Conservation (phyloP, 805 yeast species). For the Candida xyloterini region DNA sequence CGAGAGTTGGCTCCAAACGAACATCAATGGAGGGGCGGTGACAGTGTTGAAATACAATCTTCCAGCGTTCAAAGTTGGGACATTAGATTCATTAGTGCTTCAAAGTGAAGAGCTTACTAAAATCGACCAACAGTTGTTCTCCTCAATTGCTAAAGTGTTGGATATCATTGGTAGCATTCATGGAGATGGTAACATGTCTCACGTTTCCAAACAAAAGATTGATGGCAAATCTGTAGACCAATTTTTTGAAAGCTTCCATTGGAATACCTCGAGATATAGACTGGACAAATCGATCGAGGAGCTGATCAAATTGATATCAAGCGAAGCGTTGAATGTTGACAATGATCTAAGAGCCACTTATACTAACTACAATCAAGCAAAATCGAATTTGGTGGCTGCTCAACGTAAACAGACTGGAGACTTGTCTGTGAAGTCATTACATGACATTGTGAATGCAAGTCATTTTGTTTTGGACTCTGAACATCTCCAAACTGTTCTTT, state of each 20-base stretch:
- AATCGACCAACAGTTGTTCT: constrained; percentile 72
- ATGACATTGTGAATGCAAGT: constrained; percentile 77
- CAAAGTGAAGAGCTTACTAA: constrained; percentile 88
- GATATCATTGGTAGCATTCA: constrained; percentile 63
- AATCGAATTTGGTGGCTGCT: constrained; percentile 78
- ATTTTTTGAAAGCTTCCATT: constrained; percentile 70
- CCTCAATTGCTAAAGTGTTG: constrained; percentile 67
- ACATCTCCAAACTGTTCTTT: constrained; percentile 76
- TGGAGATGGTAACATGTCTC: constrained; percentile 24
- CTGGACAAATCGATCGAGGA: constrained; percentile 79
- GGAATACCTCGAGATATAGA: constrained; percentile 88
- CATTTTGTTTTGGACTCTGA: constrained; percentile 86
- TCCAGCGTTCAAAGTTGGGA: constrained; percentile 91
- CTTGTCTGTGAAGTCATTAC: constrained; percentile 83
- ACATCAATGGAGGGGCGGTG: constrained; percentile 54
- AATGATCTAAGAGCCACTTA: constrained; percentile 77
- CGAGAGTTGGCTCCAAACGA: constrained; percentile 50
- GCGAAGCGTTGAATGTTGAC: constrained; percentile 81
- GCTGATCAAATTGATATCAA: constrained; percentile 63
- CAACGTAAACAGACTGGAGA: constrained; percentile 94
- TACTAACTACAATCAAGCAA: constrained; percentile 75
- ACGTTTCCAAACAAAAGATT: constrained; percentile 29
- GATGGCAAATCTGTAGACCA: constrained; percentile 51
- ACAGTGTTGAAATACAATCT: constrained; percentile 56
- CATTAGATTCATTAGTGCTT: constrained; percentile 85